A percentile compares a stretch with the other conserved stretches of the same genome.
Conservation (phyloP, 1,139 yeast genomes). For the Yamadazyma sp. region DNA sequence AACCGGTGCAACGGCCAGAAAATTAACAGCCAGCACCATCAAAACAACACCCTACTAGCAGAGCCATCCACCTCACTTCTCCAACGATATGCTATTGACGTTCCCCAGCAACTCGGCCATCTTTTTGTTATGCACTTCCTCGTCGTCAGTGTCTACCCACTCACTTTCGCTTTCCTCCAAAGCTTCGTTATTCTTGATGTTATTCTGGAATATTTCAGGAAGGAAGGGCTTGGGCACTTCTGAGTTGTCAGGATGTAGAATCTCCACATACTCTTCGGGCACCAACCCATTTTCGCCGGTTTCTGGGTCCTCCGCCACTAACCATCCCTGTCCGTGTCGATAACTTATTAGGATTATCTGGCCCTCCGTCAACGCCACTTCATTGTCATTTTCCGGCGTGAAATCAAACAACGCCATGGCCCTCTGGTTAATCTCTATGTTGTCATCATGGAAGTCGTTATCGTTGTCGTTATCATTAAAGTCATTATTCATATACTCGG, state of each 20-base stretch:
- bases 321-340: constrained; percentile 98
- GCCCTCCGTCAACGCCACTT: constrained; percentile 74
- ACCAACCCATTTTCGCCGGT: constrained; percentile 88
- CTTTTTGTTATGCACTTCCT: constrained; percentile 11
- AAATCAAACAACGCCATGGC: constrained; percentile 91
- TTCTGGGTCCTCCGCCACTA: constrained; percentile 83
- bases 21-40: no score
- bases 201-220: constrained; percentile 37
- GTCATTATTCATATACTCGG: constrained; percentile 8
- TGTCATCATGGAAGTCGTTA: constrained; percentile 19
- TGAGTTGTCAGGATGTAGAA: constrained; percentile 29
- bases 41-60: no score
- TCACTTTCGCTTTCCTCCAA: constrained; percentile 28
- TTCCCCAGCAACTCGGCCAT: constrained; percentile 9
- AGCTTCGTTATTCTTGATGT: constrained; percentile 20
- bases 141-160: constrained; percentile 39
- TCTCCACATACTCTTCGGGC: constrained; percentile 90
- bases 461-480: constrained; percentile 16
- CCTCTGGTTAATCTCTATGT: constrained; percentile 47
- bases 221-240: constrained; percentile 46
- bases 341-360: constrained; percentile 84
- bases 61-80: no score
- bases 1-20: no score
- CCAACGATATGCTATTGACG: constrained; percentile 5
- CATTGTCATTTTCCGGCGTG: constrained; percentile 91